phyloP scores from a whole-genome alignment of 2,329 filamentous ascomycete species.

The Colletotrichum orbiculare region DNA sequence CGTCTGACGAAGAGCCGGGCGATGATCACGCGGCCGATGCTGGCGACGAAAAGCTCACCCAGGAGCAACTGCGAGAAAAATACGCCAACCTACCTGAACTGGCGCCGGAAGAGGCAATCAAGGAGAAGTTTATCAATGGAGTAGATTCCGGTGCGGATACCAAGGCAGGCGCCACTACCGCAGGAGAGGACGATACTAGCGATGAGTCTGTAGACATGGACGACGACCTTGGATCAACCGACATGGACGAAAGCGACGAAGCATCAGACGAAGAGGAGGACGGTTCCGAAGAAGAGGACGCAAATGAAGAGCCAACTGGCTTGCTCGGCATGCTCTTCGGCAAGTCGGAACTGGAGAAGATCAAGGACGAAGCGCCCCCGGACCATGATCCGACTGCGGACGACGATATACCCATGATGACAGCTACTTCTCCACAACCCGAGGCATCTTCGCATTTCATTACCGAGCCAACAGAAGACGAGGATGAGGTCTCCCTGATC shows the following conservation, averaged over 20 bases:
- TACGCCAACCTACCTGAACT: slow-evolving; percentile 72
- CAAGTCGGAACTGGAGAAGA: slow-evolving; percentile 66
- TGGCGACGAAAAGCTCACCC: slow-evolving; percentile 73
- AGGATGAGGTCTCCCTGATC: slow-evolving; percentile 47
- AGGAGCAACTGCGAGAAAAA: slow-evolving; percentile 75
- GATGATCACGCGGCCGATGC: slow-evolving; percentile 48
- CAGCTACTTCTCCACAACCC: slow-evolving; percentile 2
- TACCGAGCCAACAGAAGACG: slow-evolving; percentile 43
- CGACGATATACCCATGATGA: slow-evolving; percentile 31
- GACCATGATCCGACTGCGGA: slow-evolving; percentile 42
- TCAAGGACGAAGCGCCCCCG: slow-evolving; percentile 52
- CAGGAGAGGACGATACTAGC: slow-evolving; percentile 61
- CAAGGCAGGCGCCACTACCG: slow-evolving; percentile 15
- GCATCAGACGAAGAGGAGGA: slow-evolving; percentile 54
- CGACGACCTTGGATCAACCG: slow-evolving; percentile 71
- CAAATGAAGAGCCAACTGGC: slow-evolving; percentile 56
- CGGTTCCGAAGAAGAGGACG: slow-evolving; percentile 56
- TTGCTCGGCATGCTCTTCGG: slow-evolving; percentile 69
- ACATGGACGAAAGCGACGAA: slow-evolving; percentile 58
- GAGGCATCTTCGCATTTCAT: slow-evolving; percentile 22
- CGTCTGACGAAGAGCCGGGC: slow-evolving; percentile 71
- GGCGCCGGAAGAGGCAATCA: slow-evolving; percentile 41
- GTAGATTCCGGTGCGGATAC: slow-evolving; percentile 30
- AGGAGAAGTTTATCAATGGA: slow-evolving; percentile 35
- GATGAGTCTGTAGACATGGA: slow-evolving; percentile 78